phyloP scores from a whole-genome alignment of 2,329 filamentous ascomycete species.

The Neonectria neomacrospora region DNA sequence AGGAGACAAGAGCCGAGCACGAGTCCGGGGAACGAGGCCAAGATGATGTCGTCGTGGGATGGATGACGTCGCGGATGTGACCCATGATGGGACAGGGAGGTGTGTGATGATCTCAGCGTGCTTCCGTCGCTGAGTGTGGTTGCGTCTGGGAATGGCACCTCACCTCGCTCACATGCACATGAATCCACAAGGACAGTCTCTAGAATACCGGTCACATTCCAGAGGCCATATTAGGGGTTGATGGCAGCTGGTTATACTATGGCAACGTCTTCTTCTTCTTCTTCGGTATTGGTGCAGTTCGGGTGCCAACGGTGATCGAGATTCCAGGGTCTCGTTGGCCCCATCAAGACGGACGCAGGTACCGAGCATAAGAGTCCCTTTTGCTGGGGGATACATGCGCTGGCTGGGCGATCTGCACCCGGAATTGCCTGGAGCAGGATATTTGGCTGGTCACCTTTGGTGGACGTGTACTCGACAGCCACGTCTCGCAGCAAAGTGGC shows the following conservation, averaged over 20 bases:
- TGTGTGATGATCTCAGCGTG: conserved; percentile 15
- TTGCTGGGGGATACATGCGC: background rate
- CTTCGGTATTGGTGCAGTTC: background rate
- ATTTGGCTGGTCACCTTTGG: background rate
- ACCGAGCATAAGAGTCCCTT: background rate
- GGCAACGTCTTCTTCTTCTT: too few relatives aligned
- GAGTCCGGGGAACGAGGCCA: background rate
- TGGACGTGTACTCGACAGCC: background rate
- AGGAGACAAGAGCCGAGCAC: background rate
- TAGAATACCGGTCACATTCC: background rate
- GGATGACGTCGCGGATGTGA: conserved; percentile 17
- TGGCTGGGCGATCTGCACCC: background rate
- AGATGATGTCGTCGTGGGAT: background rate
- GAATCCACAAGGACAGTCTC: background rate
- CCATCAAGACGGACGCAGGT: background rate
- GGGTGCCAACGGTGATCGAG: background rate
- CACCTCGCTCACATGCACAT: conserved; percentile 6
- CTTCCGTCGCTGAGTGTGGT: conserved; percentile 3
- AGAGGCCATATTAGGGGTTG: too few relatives aligned
- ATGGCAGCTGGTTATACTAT: too few relatives aligned
- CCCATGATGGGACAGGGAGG: conserved; percentile 12
- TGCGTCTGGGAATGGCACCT: conserved; percentile 6
- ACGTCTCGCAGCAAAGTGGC: background rate
- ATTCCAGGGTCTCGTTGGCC: background rate
- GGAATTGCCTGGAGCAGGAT: background rate